Conservation (phyloP, 768 basidiomycete species). For the Daedaleopsis nitida region DNA sequence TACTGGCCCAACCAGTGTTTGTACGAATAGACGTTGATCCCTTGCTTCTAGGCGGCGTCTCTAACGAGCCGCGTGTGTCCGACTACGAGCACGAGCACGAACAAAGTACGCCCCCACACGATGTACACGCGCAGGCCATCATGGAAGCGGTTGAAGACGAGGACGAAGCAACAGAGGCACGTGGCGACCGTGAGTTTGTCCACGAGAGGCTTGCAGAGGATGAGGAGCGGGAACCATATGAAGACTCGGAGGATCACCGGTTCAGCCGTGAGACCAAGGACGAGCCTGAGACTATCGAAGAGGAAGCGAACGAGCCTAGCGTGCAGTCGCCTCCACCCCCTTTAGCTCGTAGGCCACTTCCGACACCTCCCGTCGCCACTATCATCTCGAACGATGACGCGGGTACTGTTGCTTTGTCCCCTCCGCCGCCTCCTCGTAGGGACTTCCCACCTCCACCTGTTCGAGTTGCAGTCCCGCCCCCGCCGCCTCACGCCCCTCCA, state of each 20-base stretch:
- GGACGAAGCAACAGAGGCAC: slow-evolving; percentile 10
- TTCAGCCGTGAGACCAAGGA: slow-evolving; percentile 8
- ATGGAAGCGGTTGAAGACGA: slow-evolving; percentile 10
- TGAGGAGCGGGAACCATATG: not conserved
- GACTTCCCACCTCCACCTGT: slow-evolving; percentile 16
- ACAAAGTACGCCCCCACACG: slow-evolving; percentile 8
- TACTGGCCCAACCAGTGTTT: slow-evolving; percentile 5
- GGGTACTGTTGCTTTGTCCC: not conserved
- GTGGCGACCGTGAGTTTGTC: slow-evolving; percentile 12
- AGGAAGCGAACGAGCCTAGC: slow-evolving; percentile 19
- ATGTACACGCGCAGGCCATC: slow-evolving; percentile 21
- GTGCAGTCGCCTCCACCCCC: slow-evolving; percentile 20
- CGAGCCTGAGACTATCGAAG: slow-evolving; percentile 16
- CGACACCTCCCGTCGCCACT: slow-evolving; percentile 1
- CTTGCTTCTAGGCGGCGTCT: slow-evolving; percentile 16
- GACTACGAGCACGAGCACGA: not conserved
- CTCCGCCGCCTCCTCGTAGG: slow-evolving; percentile 12
- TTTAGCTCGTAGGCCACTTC: slow-evolving; percentile 8
- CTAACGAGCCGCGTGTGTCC: slow-evolving; percentile 3
- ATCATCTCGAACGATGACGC: not conserved
- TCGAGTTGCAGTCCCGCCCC: slow-evolving; percentile 11
- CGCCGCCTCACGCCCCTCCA: not conserved
- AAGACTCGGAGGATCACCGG: slow-evolving; percentile 8
- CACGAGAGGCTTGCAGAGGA: not conserved
- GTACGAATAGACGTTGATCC: slow-evolving; percentile 29